These are phyloP conservation scores for Macadamia integrifolia DNA, from an alignment of 164 flowering plant species.

Conservation along the genomic window DNA sequence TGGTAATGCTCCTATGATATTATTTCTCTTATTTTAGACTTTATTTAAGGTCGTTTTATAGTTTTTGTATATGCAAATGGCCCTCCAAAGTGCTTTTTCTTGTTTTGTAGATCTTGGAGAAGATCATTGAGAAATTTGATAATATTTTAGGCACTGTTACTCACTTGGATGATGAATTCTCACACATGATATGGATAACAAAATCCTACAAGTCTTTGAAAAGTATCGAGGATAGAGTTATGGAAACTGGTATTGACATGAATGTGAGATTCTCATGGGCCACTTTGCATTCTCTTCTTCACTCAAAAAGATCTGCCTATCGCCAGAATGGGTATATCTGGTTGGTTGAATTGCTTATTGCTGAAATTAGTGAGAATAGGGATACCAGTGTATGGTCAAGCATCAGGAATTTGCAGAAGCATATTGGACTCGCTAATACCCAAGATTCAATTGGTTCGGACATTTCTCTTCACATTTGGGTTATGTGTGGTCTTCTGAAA, in stretches of 20 bases:
- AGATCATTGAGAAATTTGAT: slow-evolving; percentile 60
- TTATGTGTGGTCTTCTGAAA: slow-evolving; percentile 90
- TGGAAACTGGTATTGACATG: slow-evolving; percentile 29
- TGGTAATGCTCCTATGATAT: slow-evolving; percentile 33
- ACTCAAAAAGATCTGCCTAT: slow-evolving; percentile 66
- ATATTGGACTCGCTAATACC: slow-evolving; percentile 53
- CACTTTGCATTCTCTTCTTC: slow-evolving; percentile 93
- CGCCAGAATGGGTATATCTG: slow-evolving; percentile 89
- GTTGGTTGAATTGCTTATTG: slow-evolving; percentile 83
- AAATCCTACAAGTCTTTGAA: slow-evolving; percentile 57
- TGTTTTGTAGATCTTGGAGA: slow-evolving; percentile 73
- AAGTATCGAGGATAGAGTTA: slow-evolving; percentile 37
- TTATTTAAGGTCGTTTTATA: too few relatives aligned
- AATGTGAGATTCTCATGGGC: slow-evolving; percentile 73
- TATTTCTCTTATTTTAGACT: too few relatives aligned
- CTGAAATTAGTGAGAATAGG: slow-evolving; percentile 60
- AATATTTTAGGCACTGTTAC: slow-evolving; percentile 58
- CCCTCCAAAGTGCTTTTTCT: slow-evolving; percentile 8
- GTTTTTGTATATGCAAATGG: too few relatives aligned
- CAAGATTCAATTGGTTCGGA: slow-evolving; percentile 53
- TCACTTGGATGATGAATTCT: slow-evolving; percentile 71
- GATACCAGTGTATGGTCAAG: slow-evolving; percentile 48
- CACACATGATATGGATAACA: slow-evolving; percentile 58
- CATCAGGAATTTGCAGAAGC: slow-evolving; percentile 52
- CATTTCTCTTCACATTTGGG: slow-evolving; percentile 64